Conservation (phyloP, 495 filamentous ascomycete genomes). For the Penicillium diatomitis region DNA sequence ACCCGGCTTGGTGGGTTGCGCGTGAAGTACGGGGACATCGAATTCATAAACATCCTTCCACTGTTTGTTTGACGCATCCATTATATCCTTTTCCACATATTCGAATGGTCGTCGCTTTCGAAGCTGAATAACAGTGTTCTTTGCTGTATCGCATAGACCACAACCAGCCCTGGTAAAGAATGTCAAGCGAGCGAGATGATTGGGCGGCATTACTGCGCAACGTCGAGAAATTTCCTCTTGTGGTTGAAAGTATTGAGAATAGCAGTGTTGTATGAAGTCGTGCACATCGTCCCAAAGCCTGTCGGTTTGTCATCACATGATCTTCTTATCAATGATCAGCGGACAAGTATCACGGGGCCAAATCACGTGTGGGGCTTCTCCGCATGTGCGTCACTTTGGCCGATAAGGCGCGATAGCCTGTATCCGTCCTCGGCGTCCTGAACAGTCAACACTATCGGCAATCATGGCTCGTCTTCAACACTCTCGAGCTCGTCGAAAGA, state of each 20-base stretch:
- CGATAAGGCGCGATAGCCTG: conserved; percentile 8
- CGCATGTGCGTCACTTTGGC: conserved; percentile 4
- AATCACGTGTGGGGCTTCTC: conserved; percentile 3
- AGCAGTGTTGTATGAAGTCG: neutral
- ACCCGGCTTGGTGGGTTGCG: conserved; percentile 35
- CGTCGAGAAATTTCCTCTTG: neutral
- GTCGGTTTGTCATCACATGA: neutral
- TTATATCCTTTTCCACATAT: conserved; percentile 74
- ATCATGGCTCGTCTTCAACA: conserved; percentile 7
- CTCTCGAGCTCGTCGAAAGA: conserved; percentile 8
- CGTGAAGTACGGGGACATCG: conserved; percentile 81
- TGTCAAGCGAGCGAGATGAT: conserved; percentile 51
- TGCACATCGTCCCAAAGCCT: neutral
- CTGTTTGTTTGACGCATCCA: conserved; percentile 48
- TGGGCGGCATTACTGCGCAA: neutral
- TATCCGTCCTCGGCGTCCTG: conserved; percentile 9
- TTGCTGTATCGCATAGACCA: conserved; percentile 70
- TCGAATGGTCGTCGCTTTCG: conserved; percentile 61
- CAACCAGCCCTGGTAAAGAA: conserved; percentile 77
- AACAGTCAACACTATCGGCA: conserved; percentile 1
- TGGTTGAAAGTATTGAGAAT: no score
- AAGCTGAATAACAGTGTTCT: conserved; percentile 57
- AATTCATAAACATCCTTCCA: conserved; percentile 86
- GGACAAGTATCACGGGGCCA: conserved; percentile 1
- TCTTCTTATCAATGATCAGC: neutral